Percentiles rank a stretch among this genome's conserved stretches.
phyloP scores from a whole-genome alignment of 345 rosid species.

The Punica granatum region DNA sequence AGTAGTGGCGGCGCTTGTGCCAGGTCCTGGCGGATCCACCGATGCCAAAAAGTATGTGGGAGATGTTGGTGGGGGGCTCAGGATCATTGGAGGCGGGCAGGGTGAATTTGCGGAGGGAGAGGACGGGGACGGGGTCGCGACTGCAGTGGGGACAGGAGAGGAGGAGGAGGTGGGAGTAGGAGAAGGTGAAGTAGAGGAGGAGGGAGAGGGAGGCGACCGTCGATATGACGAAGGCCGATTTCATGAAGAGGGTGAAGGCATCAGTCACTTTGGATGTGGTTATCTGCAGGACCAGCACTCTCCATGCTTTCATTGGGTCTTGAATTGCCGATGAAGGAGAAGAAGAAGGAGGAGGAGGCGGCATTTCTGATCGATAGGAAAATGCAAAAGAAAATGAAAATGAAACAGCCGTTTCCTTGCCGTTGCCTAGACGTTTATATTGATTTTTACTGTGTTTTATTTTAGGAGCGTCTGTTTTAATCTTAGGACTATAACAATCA shows the following conservation, averaged over 20 bases:
- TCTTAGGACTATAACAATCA: no score
- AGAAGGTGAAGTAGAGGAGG: conserved; percentile 31
- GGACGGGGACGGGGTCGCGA: background rate
- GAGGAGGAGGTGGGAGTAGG: conserved; percentile 14
- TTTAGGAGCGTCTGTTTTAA: no score
- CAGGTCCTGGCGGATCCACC: conserved; percentile 84
- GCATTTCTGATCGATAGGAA: no score
- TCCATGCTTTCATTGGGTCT: conserved; percentile 32
- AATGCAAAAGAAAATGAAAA: no score
- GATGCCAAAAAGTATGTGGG: conserved; percentile 68
- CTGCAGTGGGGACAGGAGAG: conserved; percentile 22
- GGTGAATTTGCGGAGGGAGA: conserved; percentile 10
- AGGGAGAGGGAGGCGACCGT: conserved; percentile 37
- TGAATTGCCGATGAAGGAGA: conserved; percentile 12
- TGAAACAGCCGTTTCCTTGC: no score
- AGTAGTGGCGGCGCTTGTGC: conserved; percentile 51
- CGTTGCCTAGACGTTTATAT: no score
- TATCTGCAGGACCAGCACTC: conserved; percentile 20
- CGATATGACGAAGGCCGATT: conserved; percentile 32
- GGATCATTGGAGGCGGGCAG: background rate
- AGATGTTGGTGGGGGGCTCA: conserved; percentile 29
- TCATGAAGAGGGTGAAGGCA: conserved; percentile 28
- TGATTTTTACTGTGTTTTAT: no score
- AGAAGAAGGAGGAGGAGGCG: background rate
- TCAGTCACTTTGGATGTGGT: conserved; percentile 21